Base-by-base conservation (phyloP, 2,329 filamentous ascomycete genomes). In the Xylariaceae sp. region DNA sequence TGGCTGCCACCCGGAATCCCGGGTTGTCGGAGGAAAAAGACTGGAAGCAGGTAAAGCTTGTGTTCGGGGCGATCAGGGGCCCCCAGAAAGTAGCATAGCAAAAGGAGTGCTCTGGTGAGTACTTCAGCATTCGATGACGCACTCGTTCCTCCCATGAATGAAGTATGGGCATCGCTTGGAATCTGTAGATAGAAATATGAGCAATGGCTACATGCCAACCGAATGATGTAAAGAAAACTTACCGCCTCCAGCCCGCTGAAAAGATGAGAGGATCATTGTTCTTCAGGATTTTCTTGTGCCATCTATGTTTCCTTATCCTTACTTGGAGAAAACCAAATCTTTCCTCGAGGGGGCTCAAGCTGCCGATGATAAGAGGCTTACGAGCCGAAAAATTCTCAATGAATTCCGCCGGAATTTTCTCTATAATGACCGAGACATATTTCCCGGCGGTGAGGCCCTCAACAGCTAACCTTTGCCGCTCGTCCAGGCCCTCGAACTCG, bases 221-320 rank as follows among this genome's bases (percentile, higher is more conserved):
- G 13, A 49, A 47, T 8, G 21, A 52, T 15, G 43, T 15, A 22
- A 34, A 2, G 30, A 22, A 18, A 34, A 48, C 56, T 77, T 99
- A 99, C 56, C 94, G 83, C 47, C 94, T 82, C 94, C 94, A 99
- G 40, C 94, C 94, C 41, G 99, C 80, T 1, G 92, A 96, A 77
- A 99, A 94, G 68, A 99, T 96, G 48, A 99, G 80, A 15, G 94
- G 95, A 67, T 99, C 94, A 68, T 95, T 96, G 32, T 91, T 97
- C 77, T 99, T 99, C 62, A 99, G 79, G 63, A 97, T 97, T 77
- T 94, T 95, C 81, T 96, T 96, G 76, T 99, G 94, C 95, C 95
- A 99, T 61, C 94, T 81, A 71, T 99, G 94, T 50, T 91, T 83
- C 80, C 99, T 99, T 77, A 99, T 95, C 47, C 95, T 85, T 54